These are phyloP conservation scores for Komagataella ulmi DNA, from an alignment of 805 yeast species.

Conservation along the genomic window DNA sequence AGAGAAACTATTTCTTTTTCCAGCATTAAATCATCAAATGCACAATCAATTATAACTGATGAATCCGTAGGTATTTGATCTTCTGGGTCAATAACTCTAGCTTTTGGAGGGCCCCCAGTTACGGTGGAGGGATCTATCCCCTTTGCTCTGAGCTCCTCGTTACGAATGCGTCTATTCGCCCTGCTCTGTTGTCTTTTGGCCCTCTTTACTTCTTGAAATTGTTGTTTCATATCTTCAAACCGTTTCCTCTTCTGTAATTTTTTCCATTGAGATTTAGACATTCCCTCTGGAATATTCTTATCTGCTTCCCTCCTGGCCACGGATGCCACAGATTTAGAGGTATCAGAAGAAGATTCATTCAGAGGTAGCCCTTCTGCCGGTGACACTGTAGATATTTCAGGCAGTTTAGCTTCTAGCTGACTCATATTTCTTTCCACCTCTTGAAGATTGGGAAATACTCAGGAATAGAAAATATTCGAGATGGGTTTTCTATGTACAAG, in stretches of 20 bases:
- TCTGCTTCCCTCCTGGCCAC: conserved; percentile 50
- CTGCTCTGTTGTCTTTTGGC: conserved; percentile 36
- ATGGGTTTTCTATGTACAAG: neutral
- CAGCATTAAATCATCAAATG: conserved; percentile 81
- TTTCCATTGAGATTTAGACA: neutral
- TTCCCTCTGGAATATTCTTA: conserved; percentile 7
- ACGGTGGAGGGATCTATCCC: conserved; percentile 24
- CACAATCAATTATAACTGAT: conserved; percentile 70
- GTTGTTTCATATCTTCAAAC: neutral
- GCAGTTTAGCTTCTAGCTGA: neutral
- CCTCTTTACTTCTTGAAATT: conserved; percentile 33
- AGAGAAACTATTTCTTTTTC: conserved; percentile 58
- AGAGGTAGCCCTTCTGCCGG: neutral
- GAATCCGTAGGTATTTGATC: conserved; percentile 37
- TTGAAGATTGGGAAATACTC: neutral
- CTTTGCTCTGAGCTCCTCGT: conserved; percentile 20
- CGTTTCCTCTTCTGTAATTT: neutral
- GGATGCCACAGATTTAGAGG: conserved; percentile 39
- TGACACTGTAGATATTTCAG: neutral
- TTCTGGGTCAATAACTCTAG: conserved; percentile 21
- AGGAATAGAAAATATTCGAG: neutral
- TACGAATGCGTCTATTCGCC: conserved; percentile 14
- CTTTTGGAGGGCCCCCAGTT: conserved; percentile 14
- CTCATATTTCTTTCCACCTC: neutral
- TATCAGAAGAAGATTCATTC: neutral